Percentiles rank a stretch among this genome's conserved stretches.
These are phyloP conservation scores for Crithidia brevicula DNA, from an alignment of 208 protist species.

Conservation along the genomic window DNA sequence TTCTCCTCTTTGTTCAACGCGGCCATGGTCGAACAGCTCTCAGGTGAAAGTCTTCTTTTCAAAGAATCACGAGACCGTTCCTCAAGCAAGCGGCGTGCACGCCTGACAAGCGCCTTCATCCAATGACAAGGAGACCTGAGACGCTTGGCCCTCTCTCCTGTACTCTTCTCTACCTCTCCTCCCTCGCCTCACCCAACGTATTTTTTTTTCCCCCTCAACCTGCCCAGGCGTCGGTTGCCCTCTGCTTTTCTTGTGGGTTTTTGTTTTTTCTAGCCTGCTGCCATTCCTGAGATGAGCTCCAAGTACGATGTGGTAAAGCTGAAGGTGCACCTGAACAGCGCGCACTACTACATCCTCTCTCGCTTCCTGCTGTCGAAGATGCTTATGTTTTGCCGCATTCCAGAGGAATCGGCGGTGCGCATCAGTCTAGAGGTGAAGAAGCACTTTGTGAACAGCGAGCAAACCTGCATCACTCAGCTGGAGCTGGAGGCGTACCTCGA, in stretches of 20 bases:
- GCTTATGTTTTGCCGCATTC: conserved; percentile 64
- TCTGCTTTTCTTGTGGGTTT: neutral
- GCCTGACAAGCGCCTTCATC: too few relatives aligned
- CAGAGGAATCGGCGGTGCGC: conserved; percentile 40
- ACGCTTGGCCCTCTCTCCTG: too few relatives aligned
- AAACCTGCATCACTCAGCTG: conserved; percentile 42
- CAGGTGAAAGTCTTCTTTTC: too few relatives aligned
- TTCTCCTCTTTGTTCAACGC: too few relatives aligned
- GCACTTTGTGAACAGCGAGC: conserved; percentile 48
- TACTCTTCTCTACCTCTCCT: too few relatives aligned
- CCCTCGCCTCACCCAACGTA: too few relatives aligned
- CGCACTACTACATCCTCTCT: conserved; percentile 71
- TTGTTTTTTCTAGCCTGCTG: neutral
- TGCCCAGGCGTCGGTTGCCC: neutral
- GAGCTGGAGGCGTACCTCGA: conserved; percentile 46
- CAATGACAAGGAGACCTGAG: too few relatives aligned
- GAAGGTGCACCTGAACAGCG: conserved; percentile 47
- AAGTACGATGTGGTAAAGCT: conserved; percentile 77
- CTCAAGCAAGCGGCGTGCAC: too few relatives aligned
- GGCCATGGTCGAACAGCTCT: too few relatives aligned
- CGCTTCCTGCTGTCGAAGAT: conserved; percentile 70
- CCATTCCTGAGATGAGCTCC: conserved; percentile 46
- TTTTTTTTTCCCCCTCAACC: too few relatives aligned
- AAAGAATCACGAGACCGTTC: too few relatives aligned
- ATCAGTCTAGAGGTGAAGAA: conserved; percentile 69